Percentiles rank a stretch among this genome's conserved stretches.
Evolutionary conservation across 2,329 filamentous ascomycete genomes (phyloP).

Genomic region (Diaporthe sp.): DNA sequence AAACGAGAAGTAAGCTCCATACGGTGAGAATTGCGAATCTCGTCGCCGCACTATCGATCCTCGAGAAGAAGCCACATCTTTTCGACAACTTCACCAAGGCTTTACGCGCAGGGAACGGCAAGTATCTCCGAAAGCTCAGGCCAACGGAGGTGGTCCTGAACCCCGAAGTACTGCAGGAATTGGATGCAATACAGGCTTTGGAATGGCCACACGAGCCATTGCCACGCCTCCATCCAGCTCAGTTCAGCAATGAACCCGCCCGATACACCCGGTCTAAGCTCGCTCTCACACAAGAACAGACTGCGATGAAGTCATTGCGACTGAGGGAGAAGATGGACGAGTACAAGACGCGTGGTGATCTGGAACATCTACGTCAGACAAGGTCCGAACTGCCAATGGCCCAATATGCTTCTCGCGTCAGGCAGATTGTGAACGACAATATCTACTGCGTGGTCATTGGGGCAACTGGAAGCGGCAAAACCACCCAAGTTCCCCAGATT

Average conservation of each 20-base stretch:
- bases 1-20: background rate
- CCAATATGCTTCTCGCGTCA: conserved; percentile 28
- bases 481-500: conserved; percentile 65
- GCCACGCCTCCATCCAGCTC: no score
- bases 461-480: conserved; percentile 40
- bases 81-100: background rate
- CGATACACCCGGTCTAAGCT: background rate
- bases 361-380: conserved; percentile 9
- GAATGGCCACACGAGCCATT: background rate
- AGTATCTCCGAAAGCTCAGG: background rate
- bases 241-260: background rate
- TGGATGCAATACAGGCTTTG: background rate
- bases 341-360: conserved; percentile 11
- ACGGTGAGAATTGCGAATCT: background rate
- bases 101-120: conserved; percentile 15
- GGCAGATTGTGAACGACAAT: conserved; percentile 33
- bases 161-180: background rate
- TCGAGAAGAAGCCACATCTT: conserved; percentile 13
- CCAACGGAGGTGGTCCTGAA: background rate
- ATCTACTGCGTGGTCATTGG: conserved; percentile 39
- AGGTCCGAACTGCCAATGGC: conserved; percentile 37
- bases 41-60: background rate
- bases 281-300: background rate
- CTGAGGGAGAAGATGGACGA: background rate
- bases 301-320: conserved; percentile 8